Percentiles rank a stretch among this genome's conserved stretches.
phyloP scores from a whole-genome alignment of 1,284 basidiomycete genomes.

The Phlebopus sp. region DNA sequence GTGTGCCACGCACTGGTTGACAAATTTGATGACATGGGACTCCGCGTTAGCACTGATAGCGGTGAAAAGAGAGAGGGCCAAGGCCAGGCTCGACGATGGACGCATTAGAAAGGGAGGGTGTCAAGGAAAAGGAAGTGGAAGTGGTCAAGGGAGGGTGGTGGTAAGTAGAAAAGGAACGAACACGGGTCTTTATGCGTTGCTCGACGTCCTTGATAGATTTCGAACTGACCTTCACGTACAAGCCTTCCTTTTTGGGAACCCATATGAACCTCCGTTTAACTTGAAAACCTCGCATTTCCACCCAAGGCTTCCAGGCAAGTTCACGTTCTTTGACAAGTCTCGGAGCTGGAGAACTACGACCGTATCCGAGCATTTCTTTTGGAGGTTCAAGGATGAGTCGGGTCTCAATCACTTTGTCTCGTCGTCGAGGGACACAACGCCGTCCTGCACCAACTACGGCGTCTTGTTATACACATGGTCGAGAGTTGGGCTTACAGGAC shows the following conservation, averaged over 20 bases:
- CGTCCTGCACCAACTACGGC: conserved; percentile 1
- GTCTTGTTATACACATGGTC: not conserved
- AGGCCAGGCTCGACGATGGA: conserved; percentile 19
- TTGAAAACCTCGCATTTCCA: not conserved
- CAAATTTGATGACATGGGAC: conserved; percentile 22
- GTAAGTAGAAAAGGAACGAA: conserved; percentile 4
- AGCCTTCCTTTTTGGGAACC: conserved; percentile 7
- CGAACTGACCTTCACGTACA: not conserved
- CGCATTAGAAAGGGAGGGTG: conserved; percentile 20
- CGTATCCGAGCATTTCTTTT: too few species aligned
- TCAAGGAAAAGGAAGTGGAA: conserved; percentile 14
- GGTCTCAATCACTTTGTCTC: too few species aligned
- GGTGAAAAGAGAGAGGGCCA: conserved; percentile 22
- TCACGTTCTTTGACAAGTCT: too few species aligned
- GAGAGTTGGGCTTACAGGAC: too few species aligned
- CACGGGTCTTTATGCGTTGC: conserved; percentile 1
- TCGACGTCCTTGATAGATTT: not conserved
- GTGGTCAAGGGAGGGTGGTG: conserved; percentile 6
- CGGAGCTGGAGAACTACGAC: too few species aligned
- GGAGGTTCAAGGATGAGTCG: too few species aligned
- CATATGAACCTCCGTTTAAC: conserved; percentile 7
- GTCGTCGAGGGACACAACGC: too few species aligned
- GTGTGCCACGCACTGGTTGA: conserved; percentile 22
- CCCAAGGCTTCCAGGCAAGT: too few species aligned
- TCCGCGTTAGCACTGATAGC: conserved; percentile 19